A percentile compares a stretch with the other conserved stretches of the same genome.
Evolutionary conservation across 352 stramenopile genomes (phyloP).

Genomic region (Aphanomyces cochlioides): DNA sequence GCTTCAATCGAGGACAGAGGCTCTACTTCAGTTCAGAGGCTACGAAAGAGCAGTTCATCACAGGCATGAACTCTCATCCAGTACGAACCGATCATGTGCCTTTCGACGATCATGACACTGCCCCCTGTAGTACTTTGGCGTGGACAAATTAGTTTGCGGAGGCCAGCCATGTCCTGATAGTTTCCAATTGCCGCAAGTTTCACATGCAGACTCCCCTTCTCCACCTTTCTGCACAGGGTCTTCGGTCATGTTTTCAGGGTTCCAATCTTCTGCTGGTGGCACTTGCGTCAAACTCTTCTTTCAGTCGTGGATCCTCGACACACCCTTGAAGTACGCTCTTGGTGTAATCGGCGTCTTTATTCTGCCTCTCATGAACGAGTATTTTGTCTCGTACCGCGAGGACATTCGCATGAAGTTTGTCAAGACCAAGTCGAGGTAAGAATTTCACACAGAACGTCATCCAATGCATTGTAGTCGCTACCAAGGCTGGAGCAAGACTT

Average conservation of each 20-base stretch:
- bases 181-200: conserved; percentile 53
- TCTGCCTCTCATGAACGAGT: conserved; percentile 64
- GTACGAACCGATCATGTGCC: conserved; percentile 35
- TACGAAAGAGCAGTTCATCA: conserved; percentile 62
- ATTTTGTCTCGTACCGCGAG: conserved; percentile 54
- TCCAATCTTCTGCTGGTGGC: conserved; percentile 66
- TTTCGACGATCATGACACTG: conserved; percentile 4
- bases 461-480: conserved; percentile 20
- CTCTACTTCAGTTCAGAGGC: conserved; percentile 75
- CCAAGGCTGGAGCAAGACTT: conserved; percentile 58
- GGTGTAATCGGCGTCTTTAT: conserved; percentile 65
- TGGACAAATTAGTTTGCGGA: conserved; percentile 55
- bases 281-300: conserved; percentile 76
- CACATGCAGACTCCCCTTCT: conserved; percentile 34
- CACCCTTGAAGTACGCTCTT: conserved; percentile 62
- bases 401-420: conserved; percentile 48
- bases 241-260: conserved; percentile 78
- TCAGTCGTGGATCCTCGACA: conserved; percentile 73
- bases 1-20: conserved; percentile 72
- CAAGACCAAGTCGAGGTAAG: conserved; percentile 37
- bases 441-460: too few relatives aligned
- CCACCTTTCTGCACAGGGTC: conserved; percentile 37
- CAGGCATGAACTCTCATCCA: conserved; percentile 48
- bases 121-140: conserved; percentile 30
- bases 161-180: conserved; percentile 53